Evolutionary conservation across 2,329 filamentous ascomycete genomes (phyloP), one percentile per base, ranked within the genome.

Genomic region (Trichoderma sp.): DNA sequence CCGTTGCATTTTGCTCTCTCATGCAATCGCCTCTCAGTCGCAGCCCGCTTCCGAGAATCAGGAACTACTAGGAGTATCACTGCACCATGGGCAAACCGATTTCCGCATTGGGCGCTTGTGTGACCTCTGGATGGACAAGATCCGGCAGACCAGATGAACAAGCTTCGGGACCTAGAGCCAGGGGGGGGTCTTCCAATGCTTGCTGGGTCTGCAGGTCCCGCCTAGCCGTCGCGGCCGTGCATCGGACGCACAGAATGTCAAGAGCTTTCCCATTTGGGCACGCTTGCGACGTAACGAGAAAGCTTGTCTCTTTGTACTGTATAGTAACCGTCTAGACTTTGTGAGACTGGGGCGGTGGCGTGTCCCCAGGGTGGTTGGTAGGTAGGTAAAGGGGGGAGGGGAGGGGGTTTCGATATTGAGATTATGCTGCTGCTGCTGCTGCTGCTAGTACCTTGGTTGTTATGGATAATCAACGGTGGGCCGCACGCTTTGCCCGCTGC

Each of bases 211-310:
- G 68, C 68, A 68, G 68, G 67, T 68, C 66, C 68, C 54, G 62
- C 58, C 44, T 47, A 39, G 52, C 62, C 50, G 52, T 63, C 66
- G 67, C 21, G 21, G 21, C 62, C 67, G 64, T 19, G 63, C 64
- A 70, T 69, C 67, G 72, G 72, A 72, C 73, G 74, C 74, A 76
- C 66, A 69, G 68, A 68, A 66, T 76, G 74, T 74, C 67, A 66
- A 72, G 69, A 70, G 60, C 51, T 75, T 76, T 67, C 74, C 74
- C 64, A 54, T 74, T 76, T 72, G 59, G 71, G 74, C 62, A 67
- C 48, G 67, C 60, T 63, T 60, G 62, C 41, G 65, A 58, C 61
- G 51, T 21, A 26, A 57, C 9, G 26, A 50, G 59, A 50, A 45
- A 50, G 64, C 52, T 64, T 30, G 19, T 61, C 41, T 26, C 26